Conservation (phyloP, 768 basidiomycete species). For the Infundibulicybe gibba region DNA sequence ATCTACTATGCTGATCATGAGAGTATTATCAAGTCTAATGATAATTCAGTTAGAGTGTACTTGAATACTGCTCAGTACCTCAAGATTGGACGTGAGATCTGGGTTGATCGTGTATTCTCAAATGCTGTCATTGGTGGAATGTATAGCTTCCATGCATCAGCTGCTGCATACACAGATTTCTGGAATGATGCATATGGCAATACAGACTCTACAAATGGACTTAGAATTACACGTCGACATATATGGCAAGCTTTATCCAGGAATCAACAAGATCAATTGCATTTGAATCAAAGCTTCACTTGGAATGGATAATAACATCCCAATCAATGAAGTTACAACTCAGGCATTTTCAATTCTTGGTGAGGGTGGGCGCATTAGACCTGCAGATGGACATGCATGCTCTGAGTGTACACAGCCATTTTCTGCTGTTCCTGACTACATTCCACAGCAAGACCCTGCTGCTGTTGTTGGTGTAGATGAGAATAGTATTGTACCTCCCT, state of each 20-base stretch:
- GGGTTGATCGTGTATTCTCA: conserved; percentile 8
- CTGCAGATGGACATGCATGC: too few relatives aligned
- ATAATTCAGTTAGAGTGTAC: too few relatives aligned
- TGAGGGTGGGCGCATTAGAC: too few relatives aligned
- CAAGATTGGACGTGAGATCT: conserved; percentile 9
- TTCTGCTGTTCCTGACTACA: not conserved
- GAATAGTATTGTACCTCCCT: conserved; percentile 3
- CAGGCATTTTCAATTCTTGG: too few relatives aligned
- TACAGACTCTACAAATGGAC: not conserved
- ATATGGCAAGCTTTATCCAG: conserved; percentile 12
- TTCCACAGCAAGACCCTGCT: conserved; percentile 5
- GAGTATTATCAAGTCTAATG: too few relatives aligned
- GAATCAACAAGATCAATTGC: conserved; percentile 6
- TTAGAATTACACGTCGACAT: conserved; percentile 1
- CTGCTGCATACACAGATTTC: conserved; percentile 18
- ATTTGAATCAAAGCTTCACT: not conserved
- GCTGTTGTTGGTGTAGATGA: conserved; percentile 11
- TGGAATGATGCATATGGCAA: conserved; percentile 18
- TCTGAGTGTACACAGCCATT: too few relatives aligned
- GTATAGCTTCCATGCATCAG: conserved; percentile 2
- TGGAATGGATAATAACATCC: conserved; percentile 1
- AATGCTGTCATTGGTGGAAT: conserved; percentile 1
- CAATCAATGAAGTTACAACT: too few relatives aligned
- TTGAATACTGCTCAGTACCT: conserved; percentile 13
- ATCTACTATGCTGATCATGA: conserved; percentile 13